Conservation (phyloP, 2,329 filamentous ascomycete species). For the Ceratocystis destructans region DNA sequence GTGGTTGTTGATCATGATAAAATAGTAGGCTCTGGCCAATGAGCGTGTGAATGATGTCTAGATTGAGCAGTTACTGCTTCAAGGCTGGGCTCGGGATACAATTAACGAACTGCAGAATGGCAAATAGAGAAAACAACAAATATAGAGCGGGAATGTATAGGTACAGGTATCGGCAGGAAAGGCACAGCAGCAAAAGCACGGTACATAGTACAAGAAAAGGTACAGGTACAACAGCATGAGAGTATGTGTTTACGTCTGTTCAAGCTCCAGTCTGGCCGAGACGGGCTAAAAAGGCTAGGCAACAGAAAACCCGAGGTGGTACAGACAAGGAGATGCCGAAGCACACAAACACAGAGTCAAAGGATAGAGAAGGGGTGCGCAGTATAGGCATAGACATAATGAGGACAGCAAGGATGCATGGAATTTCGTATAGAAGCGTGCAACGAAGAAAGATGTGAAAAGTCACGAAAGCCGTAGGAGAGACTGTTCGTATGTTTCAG, state of each 20-base stretch:
- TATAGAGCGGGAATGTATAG: not conserved
- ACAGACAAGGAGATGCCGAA: slow-evolving; percentile 4
- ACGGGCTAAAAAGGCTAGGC: slow-evolving; percentile 1
- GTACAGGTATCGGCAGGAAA: not conserved
- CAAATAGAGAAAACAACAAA: not conserved
- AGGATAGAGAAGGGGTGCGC: no score
- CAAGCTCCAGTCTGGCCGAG: not conserved
- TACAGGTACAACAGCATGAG: not conserved
- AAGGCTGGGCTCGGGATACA: no score
- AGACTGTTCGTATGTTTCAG: not conserved
- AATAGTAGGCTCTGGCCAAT: not conserved
- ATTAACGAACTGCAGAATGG: not conserved
- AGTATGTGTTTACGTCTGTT: not conserved
- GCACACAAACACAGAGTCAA: not conserved
- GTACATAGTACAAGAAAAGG: not conserved
- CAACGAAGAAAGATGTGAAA: not conserved
- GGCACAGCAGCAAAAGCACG: not conserved
- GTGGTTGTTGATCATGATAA: not conserved
- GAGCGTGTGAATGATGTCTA: not conserved
- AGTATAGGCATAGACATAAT: not conserved
- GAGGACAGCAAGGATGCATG: not conserved
- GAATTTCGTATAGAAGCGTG: not conserved
- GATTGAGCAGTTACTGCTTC: not conserved
- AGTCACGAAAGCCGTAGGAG: not conserved
- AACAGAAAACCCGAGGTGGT: not conserved